A percentile compares a stretch with the other conserved stretches of the same genome.
phyloP scores from a whole-genome alignment of 805 yeast species.

The Kazachstania africana region DNA sequence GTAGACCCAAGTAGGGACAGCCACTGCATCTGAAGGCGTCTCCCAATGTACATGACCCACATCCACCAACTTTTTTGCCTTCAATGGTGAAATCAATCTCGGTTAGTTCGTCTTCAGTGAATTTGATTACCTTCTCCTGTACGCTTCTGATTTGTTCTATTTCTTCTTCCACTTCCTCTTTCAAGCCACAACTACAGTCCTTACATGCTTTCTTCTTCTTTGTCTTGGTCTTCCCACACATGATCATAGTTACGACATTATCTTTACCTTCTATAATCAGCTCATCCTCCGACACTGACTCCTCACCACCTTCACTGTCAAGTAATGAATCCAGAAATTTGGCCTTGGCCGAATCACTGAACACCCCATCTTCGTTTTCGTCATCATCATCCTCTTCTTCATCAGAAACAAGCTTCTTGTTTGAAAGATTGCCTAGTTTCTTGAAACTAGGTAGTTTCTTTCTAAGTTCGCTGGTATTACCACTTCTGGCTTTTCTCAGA shows the following conservation, averaged over 20 bases:
- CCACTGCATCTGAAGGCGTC: conserved; percentile 98
- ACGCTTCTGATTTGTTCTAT: conserved; percentile 19
- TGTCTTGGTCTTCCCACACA: conserved; percentile 23
- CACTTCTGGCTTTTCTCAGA: conserved; percentile 15
- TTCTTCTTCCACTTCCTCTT: conserved; percentile 69
- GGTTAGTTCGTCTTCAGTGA: conserved; percentile 52
- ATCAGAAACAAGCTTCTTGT: conserved; percentile 2
- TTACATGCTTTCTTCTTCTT: conserved; percentile 78
- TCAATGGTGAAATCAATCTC: conserved; percentile 94
- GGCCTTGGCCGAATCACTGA: conserved; percentile 30
- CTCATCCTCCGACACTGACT: conserved; percentile 47
- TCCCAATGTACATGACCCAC: conserved; percentile 94
- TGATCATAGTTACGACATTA: conserved; percentile 15
- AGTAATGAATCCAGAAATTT: conserved; percentile 39
- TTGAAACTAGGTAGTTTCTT: conserved; percentile 25
- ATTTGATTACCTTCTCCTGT: conserved; percentile 32
- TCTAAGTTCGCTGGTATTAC: conserved; percentile 8
- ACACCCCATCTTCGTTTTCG: not conserved
- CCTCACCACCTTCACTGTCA: conserved; percentile 42
- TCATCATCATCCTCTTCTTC: conserved; percentile 20
- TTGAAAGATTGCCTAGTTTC: not conserved
- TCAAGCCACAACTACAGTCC: conserved; percentile 95
- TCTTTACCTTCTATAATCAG: conserved; percentile 29
- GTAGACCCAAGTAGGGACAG: conserved; percentile 92
- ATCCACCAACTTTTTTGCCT: conserved; percentile 87